These are phyloP conservation scores for Codiaeum variegatum DNA, from an alignment of 441 rosid species.

Conservation along the genomic window DNA sequence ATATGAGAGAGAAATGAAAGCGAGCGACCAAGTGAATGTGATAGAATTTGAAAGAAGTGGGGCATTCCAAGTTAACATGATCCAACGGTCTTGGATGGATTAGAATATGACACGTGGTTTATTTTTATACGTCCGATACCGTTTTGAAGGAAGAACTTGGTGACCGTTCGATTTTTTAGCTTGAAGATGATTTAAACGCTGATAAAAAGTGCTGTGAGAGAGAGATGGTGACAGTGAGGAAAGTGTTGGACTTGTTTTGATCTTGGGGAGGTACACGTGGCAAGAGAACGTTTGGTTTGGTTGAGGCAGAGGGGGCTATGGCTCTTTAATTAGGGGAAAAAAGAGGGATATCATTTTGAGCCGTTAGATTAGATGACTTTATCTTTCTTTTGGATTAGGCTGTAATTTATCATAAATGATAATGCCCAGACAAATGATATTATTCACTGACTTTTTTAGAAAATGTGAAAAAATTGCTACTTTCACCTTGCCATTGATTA, in stretches of 20 bases:
- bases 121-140: conserved; percentile 12
- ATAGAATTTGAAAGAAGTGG: conserved; percentile 30
- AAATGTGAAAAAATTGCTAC: not conserved
- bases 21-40: conserved; percentile 19
- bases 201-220: conserved; percentile 15
- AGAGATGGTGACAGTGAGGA: not conserved
- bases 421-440: not conserved
- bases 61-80: conserved; percentile 22
- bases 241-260: not conserved
- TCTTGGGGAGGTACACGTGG: conserved; percentile 23
- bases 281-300: conserved; percentile 10
- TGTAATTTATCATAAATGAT: not conserved
- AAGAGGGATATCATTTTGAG: not conserved
- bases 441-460: not conserved
- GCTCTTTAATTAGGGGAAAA: conserved; percentile 9
- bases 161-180: not conserved
- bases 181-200: not conserved
- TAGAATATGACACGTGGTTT: conserved; percentile 28
- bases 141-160: not conserved
- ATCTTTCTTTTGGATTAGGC: not conserved
- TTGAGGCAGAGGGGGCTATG: conserved; percentile 10
- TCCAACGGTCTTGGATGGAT: conserved; percentile 29
- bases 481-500: not conserved
- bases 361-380: conserved; percentile 20
- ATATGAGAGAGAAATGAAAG: not conserved